Evolutionary conservation across 192 early-diverging fungal species (phyloP).

Genomic region (Chytriomyces sp.): DNA sequence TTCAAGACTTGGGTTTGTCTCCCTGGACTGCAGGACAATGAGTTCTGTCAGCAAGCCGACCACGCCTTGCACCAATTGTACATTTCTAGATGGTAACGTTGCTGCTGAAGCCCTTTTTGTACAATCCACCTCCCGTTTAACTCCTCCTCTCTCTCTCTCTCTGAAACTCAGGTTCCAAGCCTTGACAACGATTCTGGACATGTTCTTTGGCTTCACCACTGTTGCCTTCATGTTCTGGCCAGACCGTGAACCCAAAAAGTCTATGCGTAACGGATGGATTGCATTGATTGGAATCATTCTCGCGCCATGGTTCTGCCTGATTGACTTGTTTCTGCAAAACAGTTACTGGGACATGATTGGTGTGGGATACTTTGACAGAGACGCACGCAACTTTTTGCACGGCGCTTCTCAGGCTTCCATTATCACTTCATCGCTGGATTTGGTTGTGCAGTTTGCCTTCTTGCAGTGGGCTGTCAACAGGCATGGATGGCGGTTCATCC

Average conservation of each 20-base stretch:
- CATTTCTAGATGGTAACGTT: too few relatives aligned
- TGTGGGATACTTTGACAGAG: conserved; percentile 8
- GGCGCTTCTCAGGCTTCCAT: background rate
- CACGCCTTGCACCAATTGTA: too few relatives aligned
- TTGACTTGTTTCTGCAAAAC: conserved; percentile 28
- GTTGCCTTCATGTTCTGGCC: conserved; percentile 2
- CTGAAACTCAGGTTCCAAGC: background rate
- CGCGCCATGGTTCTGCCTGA: background rate
- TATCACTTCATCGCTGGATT: background rate
- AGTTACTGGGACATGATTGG: conserved; percentile 22
- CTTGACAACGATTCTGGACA: conserved; percentile 2
- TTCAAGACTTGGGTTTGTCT: background rate
- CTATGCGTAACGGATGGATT: background rate
- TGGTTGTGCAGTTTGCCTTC: conserved; percentile 1
- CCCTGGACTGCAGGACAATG: too few relatives aligned
- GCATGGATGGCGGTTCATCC: background rate
- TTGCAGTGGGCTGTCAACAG: background rate
- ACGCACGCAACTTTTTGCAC: background rate
- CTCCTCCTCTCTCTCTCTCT: too few relatives aligned
- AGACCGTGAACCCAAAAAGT: background rate
- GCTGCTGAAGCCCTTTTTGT: too few relatives aligned
- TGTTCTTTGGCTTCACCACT: conserved; percentile 15
- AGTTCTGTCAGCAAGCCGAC: too few relatives aligned
- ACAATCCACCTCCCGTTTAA: too few relatives aligned
- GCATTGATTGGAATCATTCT: conserved; percentile 13